A percentile compares a stretch with the other conserved stretches of the same genome.
Conservation (phyloP, 2,329 filamentous ascomycete genomes). For the Lachnellula subtilissima region DNA sequence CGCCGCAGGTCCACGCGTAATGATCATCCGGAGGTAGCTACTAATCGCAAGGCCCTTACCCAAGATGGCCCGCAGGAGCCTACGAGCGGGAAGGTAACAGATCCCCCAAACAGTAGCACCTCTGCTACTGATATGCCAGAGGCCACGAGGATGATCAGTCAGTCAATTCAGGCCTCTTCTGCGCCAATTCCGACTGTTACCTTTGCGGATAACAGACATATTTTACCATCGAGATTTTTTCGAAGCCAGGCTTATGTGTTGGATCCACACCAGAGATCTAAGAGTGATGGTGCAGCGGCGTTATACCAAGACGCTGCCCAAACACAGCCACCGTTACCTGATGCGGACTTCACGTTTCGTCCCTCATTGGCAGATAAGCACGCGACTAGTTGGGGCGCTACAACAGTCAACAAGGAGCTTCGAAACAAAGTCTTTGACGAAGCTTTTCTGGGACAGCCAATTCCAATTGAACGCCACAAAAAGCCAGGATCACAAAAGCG, state of each 20-base stretch:
- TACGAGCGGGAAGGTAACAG: constrained; percentile 3
- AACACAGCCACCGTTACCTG: constrained; percentile 14
- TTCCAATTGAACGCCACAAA: constrained; percentile 74
- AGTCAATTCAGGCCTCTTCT: constrained; percentile 64
- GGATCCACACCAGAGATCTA: constrained; percentile 20
- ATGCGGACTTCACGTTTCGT: constrained; percentile 25
- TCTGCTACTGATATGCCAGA: constrained; percentile 26
- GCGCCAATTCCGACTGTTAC: constrained; percentile 81
- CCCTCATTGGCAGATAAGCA: constrained; percentile 50
- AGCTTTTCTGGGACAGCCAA: constrained; percentile 79
- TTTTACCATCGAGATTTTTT: constrained; percentile 80
- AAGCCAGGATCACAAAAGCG: constrained; percentile 60
- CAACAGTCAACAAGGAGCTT: constrained; percentile 80
- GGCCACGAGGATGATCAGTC: constrained; percentile 53
- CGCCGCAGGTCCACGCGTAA: constrained; percentile 57
- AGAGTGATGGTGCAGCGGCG: constrained; percentile 27
- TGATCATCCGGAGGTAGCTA: constrained; percentile 40
- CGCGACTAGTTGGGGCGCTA: constrained; percentile 78
- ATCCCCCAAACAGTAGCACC: constrained; percentile 20
- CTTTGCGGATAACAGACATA: constrained; percentile 90
- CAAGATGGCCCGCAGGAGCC: constrained; percentile 25
- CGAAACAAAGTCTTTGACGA: constrained; percentile 91
- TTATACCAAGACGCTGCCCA: constrained; percentile 32
- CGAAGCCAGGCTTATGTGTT: constrained; percentile 47
- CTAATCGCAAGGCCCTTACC: constrained; percentile 12